Percentiles rank a stretch among this genome's conserved stretches.
These are phyloP conservation scores for Stephanocyclus meneghinianus DNA, from an alignment of 352 stramenopile species.

Conservation along the genomic window DNA sequence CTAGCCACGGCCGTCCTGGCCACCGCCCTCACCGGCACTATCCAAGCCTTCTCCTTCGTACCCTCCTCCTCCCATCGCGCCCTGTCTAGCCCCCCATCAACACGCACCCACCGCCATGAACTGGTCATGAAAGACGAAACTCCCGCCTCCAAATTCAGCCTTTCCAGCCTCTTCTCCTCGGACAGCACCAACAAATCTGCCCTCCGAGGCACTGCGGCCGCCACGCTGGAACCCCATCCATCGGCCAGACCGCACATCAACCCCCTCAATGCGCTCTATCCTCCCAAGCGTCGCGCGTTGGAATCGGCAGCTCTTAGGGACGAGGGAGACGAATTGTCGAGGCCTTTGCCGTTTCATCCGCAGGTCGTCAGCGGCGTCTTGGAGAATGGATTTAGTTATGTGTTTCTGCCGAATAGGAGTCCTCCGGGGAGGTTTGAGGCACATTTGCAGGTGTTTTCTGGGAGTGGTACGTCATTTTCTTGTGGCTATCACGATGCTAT, in stretches of 20 bases:
- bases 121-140: slow-evolving; percentile 29
- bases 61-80: background rate
- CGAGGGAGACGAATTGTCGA: background rate
- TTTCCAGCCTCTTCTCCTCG: slow-evolving; percentile 48
- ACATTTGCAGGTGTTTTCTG: slow-evolving; percentile 86
- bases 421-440: slow-evolving; percentile 85
- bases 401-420: slow-evolving; percentile 86
- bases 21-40: slow-evolving; percentile 1
- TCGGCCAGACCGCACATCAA: slow-evolving; percentile 75
- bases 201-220: background rate
- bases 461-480: slow-evolving; percentile 55
- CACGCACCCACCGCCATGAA: background rate
- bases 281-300: slow-evolving; percentile 30
- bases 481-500: background rate
- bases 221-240: slow-evolving; percentile 65
- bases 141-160: slow-evolving; percentile 36
- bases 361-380: slow-evolving; percentile 81
- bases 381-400: slow-evolving; percentile 86
- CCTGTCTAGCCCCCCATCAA: background rate
- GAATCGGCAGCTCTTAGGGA: background rate
- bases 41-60: slow-evolving; percentile 41
- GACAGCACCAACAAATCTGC: background rate
- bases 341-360: slow-evolving; percentile 74
- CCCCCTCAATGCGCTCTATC: slow-evolving; percentile 73
- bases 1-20: slow-evolving; percentile 21